phyloP scores from a whole-genome alignment of 73 alveolate genomes.

The Paramecium tetraurelia region DNA sequence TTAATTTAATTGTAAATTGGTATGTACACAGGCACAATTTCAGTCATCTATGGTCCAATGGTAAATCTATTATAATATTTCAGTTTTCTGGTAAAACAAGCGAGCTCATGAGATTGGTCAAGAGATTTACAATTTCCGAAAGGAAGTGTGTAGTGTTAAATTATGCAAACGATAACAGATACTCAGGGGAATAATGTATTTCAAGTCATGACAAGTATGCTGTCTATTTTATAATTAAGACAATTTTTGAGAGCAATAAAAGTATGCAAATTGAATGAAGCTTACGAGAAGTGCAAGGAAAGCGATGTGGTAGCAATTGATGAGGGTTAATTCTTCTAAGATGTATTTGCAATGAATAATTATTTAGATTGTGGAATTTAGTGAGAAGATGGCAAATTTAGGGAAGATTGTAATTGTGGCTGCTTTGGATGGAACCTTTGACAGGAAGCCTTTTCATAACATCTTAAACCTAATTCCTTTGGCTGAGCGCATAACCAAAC shows the following conservation, averaged over 20 bases:
- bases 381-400: conserved; percentile 82
- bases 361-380: conserved; percentile 75
- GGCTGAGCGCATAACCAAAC: conserved; percentile 88
- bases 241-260: conserved; percentile 64
- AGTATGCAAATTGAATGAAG: conserved; percentile 65
- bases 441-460: conserved; percentile 86
- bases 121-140: conserved; percentile 72
- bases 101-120: conserved; percentile 77
- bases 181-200: conserved; percentile 72
- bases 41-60: conserved; percentile 89
- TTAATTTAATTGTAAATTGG: neutral
- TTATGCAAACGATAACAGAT: conserved; percentile 80
- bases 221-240: neutral
- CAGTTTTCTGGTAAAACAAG: conserved; percentile 93
- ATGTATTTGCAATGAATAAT: conserved; percentile 42
- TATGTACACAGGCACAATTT: conserved; percentile 71
- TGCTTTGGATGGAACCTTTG: conserved; percentile 91
- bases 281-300: conserved; percentile 63
- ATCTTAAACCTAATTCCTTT: conserved; percentile 84
- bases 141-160: conserved; percentile 76
- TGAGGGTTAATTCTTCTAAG: conserved; percentile 97
- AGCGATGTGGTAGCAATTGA: conserved; percentile 97
- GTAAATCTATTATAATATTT: neutral
- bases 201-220: conserved; percentile 82
- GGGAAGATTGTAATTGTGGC: conserved; percentile 94